Percentiles rank a stretch among this genome's conserved stretches.
These are phyloP conservation scores for Dendrocalamus sinicus DNA, from an alignment of 176 grass and related monocot genomes.

Conservation along the genomic window DNA sequence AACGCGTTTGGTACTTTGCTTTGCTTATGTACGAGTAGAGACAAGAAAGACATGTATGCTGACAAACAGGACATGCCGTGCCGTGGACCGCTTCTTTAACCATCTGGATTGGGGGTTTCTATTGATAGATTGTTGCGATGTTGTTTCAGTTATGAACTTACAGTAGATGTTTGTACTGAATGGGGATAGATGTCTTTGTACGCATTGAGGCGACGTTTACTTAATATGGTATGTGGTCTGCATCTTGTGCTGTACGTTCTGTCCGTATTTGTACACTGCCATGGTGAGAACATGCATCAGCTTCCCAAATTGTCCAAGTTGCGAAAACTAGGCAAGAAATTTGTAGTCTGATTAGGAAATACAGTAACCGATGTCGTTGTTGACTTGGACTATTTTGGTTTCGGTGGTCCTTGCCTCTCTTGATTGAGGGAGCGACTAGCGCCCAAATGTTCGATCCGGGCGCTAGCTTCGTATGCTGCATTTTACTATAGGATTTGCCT, in stretches of 20 bases:
- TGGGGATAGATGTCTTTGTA: not conserved
- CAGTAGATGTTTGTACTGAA: not conserved
- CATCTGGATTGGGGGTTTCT: slow-evolving; percentile 5
- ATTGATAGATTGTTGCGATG: not conserved
- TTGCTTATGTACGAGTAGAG: slow-evolving; percentile 2
- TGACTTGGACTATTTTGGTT: slow-evolving; percentile 7
- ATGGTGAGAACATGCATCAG: not conserved
- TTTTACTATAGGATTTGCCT: too few relatives aligned
- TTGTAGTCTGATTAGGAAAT: not conserved
- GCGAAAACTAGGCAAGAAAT: not conserved
- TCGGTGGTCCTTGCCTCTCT: slow-evolving; percentile 10
- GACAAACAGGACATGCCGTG: not conserved
- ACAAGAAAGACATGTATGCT: slow-evolving; percentile 2
- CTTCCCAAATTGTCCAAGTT: not conserved
- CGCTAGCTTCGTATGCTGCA: too few relatives aligned
- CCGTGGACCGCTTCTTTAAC: slow-evolving; percentile 18
- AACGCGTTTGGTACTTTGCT: slow-evolving; percentile 7
- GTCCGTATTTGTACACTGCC: slow-evolving; percentile 5
- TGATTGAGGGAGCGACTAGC: too few relatives aligned
- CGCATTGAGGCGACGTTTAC: not conserved
- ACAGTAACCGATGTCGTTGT: not conserved
- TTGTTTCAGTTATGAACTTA: not conserved
- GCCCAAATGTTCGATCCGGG: not conserved
- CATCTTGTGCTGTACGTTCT: too few relatives aligned
- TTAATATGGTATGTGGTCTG: too few relatives aligned